Percentiles rank a stretch among this genome's conserved stretches.
Conservation (phyloP, 1,284 basidiomycete genomes). For the Ustilago tritici region DNA sequence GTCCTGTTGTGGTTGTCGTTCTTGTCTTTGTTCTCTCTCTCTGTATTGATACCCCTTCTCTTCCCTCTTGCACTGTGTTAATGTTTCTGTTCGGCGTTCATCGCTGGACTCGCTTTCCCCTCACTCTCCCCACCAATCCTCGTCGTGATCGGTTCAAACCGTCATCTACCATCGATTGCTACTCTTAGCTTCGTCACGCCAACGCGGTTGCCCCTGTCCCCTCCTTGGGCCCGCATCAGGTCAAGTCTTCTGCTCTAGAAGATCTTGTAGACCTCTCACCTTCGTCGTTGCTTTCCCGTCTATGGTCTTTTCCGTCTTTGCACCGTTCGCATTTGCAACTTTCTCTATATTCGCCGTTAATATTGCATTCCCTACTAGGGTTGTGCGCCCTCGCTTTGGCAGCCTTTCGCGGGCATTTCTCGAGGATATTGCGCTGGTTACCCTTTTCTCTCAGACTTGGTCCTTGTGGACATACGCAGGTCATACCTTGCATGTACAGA, state of each 20-base stretch:
- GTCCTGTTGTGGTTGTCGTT: constrained; percentile 11
- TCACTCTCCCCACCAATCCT: neutral
- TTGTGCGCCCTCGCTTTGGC: neutral
- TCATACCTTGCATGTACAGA: constrained; percentile 32
- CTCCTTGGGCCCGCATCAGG: neutral
- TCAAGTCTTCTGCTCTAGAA: neutral
- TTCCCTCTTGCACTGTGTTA: constrained; percentile 35
- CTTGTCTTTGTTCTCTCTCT: constrained; percentile 13
- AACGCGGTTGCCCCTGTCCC: constrained; percentile 3
- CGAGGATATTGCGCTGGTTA: constrained; percentile 13
- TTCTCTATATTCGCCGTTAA: constrained; percentile 33
- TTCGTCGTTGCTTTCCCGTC: constrained; percentile 25
- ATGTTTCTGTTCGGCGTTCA: constrained; percentile 31
- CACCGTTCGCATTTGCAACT: constrained; percentile 43
- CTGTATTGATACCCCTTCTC: constrained; percentile 44
- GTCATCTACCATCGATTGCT: constrained; percentile 30
- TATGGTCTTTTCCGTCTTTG: constrained; percentile 31
- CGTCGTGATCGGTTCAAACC: constrained; percentile 15
- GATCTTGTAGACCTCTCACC: neutral
- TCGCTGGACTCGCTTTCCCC: constrained; percentile 14
- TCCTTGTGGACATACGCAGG: constrained; percentile 3
- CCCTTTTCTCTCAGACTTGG: constrained; percentile 5
- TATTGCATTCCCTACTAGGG: constrained; percentile 27
- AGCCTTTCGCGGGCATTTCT: neutral
- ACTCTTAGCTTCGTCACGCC: constrained; percentile 20